Base-by-base conservation (phyloP, 805 yeast species). In the Metschnikowia lunata region DNA sequence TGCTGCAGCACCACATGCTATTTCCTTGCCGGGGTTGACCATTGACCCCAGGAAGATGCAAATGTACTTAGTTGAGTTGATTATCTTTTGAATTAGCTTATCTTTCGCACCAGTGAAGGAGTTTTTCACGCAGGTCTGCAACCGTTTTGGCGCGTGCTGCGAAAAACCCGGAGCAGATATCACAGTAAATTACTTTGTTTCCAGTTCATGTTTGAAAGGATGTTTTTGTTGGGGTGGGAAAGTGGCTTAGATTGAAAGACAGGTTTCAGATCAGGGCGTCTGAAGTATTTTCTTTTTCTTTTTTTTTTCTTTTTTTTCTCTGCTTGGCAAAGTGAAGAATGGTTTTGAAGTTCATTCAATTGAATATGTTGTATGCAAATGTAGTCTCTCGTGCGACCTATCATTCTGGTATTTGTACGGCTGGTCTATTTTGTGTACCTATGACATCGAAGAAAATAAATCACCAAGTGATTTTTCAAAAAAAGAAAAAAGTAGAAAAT, bases 1-100 rank as follows among this genome's bases (percentile, higher is more conserved):
- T 0, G 97, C 78, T 1, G 76, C 54, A 3, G 81, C 79, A 10
- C 82, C 82, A 42, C 60, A 69, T 2, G 67, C 54, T 18, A 78
- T 62, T 48, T 78, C 82, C 45, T 66, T 67, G 27, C 49, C 45
- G 13, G 64, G 52, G 39, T 58, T 45, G 36, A 46, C 49, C 51
- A 47, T 47, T 36, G 23, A 18, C 23, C 23, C 23, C 23, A 33
- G 34, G n/a, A 33, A 29, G 11, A 11, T 29, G 11, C n/a, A 29
- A 12, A 12, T 8, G n/a, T 34, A 15, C n/a, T n/a, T 10, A 9
- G 11, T 34, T 3, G 34, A 12, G 13, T 11, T 13, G 34, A 8
- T 15, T 18, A 8, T 14, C 27, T 15, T 9, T 2, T 23, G 30
- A n/a, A 11, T 26, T 35, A 12, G 31, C n/a, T 29, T 29, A 10